These are phyloP conservation scores for Paraphaeosphaeria minitans DNA, from an alignment of 2,329 filamentous ascomycete genomes.

Conservation along the genomic window DNA sequence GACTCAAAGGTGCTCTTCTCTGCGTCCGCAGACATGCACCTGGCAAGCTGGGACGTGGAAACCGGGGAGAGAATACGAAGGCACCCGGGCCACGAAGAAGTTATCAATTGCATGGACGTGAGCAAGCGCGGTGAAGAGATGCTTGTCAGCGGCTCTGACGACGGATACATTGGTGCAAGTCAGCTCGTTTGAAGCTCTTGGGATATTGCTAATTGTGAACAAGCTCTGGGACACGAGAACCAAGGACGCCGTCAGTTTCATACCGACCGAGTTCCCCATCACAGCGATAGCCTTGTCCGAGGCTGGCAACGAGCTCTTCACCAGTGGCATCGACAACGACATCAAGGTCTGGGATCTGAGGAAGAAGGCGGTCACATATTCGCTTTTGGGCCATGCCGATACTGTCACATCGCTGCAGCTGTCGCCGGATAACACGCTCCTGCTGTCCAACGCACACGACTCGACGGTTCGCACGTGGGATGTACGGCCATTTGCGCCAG, in stretches of 20 bases:
- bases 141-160: slow-evolving; percentile 88
- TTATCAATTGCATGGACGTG: slow-evolving; percentile 91
- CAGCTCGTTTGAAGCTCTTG: background rate
- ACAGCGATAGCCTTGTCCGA: slow-evolving; percentile 91
- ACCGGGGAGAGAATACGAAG: slow-evolving; percentile 89
- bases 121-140: slow-evolving; percentile 89
- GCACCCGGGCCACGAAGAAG: slow-evolving; percentile 90
- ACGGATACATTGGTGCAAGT: slow-evolving; percentile 77
- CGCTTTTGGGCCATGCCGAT: slow-evolving; percentile 86
- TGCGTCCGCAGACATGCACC: slow-evolving; percentile 88
- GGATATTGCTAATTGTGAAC: slow-evolving; percentile 23
- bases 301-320: slow-evolving; percentile 93
- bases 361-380: slow-evolving; percentile 87
- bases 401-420: slow-evolving; percentile 88
- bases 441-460: slow-evolving; percentile 93
- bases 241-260: slow-evolving; percentile 84
- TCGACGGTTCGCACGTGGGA: slow-evolving; percentile 96
- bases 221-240: slow-evolving; percentile 90
- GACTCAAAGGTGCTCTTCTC: slow-evolving; percentile 91
- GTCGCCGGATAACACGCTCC: slow-evolving; percentile 89
- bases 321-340: slow-evolving; percentile 94
- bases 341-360: slow-evolving; percentile 97
- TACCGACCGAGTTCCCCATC: slow-evolving; percentile 89
- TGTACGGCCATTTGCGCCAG: slow-evolving; percentile 89
- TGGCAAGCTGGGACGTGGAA: slow-evolving; percentile 94